Evolutionary conservation across 2,329 filamentous ascomycete species (phyloP).

Genomic region (Cordyceps militaris): DNA sequence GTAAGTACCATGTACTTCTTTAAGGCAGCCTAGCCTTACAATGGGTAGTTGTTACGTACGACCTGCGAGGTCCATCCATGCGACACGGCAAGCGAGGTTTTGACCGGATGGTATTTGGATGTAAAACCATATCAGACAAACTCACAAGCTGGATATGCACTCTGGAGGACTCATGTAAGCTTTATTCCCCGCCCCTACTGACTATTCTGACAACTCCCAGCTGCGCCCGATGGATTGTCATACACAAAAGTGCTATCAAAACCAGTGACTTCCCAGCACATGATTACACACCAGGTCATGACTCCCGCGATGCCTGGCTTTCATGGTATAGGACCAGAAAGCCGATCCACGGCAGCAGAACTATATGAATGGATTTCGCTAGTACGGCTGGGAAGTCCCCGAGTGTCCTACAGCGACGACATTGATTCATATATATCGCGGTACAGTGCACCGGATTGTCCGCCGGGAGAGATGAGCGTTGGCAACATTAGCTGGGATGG

Average conservation of each 20-base stretch:
- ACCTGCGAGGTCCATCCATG: conserved; percentile 71
- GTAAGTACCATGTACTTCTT: conserved; percentile 38
- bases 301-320: conserved; percentile 23
- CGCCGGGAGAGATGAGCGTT: conserved; percentile 25
- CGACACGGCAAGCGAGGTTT: conserved; percentile 77
- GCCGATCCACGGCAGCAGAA: conserved; percentile 52
- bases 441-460: conserved; percentile 50
- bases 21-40: conserved; percentile 20
- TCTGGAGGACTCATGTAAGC: conserved; percentile 46
- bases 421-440: conserved; percentile 64
- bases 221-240: background rate
- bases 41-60: conserved; percentile 61
- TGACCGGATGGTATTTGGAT: conserved; percentile 69
- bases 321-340: conserved; percentile 43
- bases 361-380: conserved; percentile 71
- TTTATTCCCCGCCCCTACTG: background rate
- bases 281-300: conserved; percentile 18
- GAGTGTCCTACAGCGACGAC: conserved; percentile 47
- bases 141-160: conserved; percentile 64
- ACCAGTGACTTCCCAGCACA: background rate
- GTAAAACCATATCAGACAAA: conserved; percentile 64
- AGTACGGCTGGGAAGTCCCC: conserved; percentile 57
- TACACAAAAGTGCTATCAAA: background rate
- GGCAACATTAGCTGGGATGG: conserved; percentile 54
- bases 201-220: background rate